A percentile compares a stretch with the other conserved stretches of the same genome.
These are phyloP conservation scores for Rehmannia glutinosa DNA, from an alignment of 257 asterid species.

Conservation along the genomic window DNA sequence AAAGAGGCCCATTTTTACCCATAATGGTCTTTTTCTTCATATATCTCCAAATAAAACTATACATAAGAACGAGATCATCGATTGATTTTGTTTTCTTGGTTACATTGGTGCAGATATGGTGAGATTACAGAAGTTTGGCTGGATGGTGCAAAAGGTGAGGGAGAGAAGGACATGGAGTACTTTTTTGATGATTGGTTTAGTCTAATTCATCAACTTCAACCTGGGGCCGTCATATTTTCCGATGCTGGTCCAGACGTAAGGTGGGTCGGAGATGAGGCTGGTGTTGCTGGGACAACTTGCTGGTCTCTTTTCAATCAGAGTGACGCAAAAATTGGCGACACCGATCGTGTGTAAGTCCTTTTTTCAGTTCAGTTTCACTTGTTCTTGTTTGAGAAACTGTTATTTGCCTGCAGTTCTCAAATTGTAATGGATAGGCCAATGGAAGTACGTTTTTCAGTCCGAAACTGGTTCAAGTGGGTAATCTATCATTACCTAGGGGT, in stretches of 20 bases:
- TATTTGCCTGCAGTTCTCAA: background rate
- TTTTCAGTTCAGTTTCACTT: slow-evolving; percentile 4
- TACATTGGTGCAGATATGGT: slow-evolving; percentile 59
- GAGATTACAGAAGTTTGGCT: slow-evolving; percentile 66
- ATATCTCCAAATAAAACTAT: background rate
- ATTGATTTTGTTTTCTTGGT: background rate
- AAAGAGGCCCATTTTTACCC: no score
- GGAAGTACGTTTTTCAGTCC: no score
- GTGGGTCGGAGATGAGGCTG: slow-evolving; percentile 93
- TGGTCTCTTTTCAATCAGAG: slow-evolving; percentile 91
- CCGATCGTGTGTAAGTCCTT: slow-evolving; percentile 51
- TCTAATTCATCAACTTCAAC: slow-evolving; percentile 84
- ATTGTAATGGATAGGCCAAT: no score
- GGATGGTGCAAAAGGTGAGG: slow-evolving; percentile 91
- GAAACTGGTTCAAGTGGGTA: no score
- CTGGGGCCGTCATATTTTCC: slow-evolving; percentile 70
- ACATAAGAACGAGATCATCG: background rate
- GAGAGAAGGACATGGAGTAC: slow-evolving; percentile 92
- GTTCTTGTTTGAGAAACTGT: background rate
- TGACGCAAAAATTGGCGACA: slow-evolving; percentile 51
- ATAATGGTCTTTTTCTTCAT: no score
- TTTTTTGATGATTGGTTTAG: slow-evolving; percentile 84
- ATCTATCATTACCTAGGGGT: no score
- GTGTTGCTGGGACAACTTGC: slow-evolving; percentile 73
- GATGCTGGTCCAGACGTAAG: slow-evolving; percentile 92